A percentile compares a stretch with the other conserved stretches of the same genome.
phyloP scores from a whole-genome alignment of 1,284 basidiomycete species.

The Cronartium quercuum region DNA sequence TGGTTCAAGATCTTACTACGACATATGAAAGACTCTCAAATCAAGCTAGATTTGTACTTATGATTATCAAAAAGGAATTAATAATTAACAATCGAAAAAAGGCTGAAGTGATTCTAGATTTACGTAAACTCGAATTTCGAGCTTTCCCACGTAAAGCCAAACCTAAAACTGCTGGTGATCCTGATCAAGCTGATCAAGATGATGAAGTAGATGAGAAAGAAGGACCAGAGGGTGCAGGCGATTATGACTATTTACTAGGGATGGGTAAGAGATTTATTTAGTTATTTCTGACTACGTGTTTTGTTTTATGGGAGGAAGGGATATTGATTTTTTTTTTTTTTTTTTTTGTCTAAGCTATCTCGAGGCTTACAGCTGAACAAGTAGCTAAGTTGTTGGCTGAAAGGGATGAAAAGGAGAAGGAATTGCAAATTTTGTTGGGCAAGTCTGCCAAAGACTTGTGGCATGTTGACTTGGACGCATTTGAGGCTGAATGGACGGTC shows the following conservation, averaged over 20 bases:
- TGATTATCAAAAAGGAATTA: conserved; percentile 88
- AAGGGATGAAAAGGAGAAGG: conserved; percentile 73
- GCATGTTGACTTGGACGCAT: conserved; percentile 79
- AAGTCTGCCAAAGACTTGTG: conserved; percentile 78
- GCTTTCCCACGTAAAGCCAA: conserved; percentile 67
- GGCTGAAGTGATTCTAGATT: conserved; percentile 72
- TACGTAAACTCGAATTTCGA: conserved; percentile 76
- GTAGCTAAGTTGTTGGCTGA: conserved; percentile 78
- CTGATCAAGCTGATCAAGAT: conserved; percentile 56
- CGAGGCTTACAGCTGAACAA: conserved; percentile 52
- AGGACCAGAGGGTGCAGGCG: conserved; percentile 56
- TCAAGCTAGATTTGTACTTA: conserved; percentile 92
- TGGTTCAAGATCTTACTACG: conserved; percentile 75
- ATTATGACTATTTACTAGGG: conserved; percentile 88
- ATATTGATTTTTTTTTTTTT: conserved; percentile 42
- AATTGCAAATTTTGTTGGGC: conserved; percentile 71
- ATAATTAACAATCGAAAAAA: conserved; percentile 88
- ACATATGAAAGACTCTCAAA: conserved; percentile 82
- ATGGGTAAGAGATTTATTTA: conserved; percentile 58
- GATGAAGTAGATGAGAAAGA: conserved; percentile 56
- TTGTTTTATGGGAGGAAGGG: background rate
- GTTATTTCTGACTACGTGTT: background rate
- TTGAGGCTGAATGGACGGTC: conserved; percentile 79
- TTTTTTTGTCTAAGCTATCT: conserved; percentile 39
- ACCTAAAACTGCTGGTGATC: conserved; percentile 65